Base-by-base conservation (phyloP, 2,329 filamentous ascomycete genomes). In the Microsporum ferrugineum region DNA sequence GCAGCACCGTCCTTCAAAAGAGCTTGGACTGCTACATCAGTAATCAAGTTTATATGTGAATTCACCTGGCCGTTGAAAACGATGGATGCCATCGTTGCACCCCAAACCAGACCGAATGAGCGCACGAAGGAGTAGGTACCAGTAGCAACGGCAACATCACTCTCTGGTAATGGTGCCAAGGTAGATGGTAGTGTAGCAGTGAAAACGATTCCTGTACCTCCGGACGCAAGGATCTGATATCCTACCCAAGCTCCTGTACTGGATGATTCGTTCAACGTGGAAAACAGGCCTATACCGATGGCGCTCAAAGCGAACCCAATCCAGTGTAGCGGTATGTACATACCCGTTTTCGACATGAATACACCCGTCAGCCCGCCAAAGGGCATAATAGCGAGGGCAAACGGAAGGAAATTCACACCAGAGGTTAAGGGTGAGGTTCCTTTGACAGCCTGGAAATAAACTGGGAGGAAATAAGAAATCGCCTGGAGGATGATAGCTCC, bases 131-230 rank as follows among this genome's bases (percentile, higher is more conserved):
- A 61, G 65, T 68, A 74, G 1, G 66, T 67, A 0, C 66, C 65
- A 1, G 70, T 71, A 2, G 66, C 66, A 2, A 62, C 57, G 0
- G 68, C 72, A 1, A 68, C 63, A 17, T 73, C 70, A 0, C 63
- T 57, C n/a, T 72, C 69, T 0, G 68, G 59, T 0, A 74, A 60
- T 0, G 43, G 53, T 0, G 77, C 78, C 65, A 77, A 73, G 14
- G 78, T 70, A 0, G 79, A 76, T 0, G 79, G 76, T 1, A 79
- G 72, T 4, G 77, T 68, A 0, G 72, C 70, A 1, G 74, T 69
- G 23, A 80, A 68, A 3, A 77, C 62, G 1, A 80, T 63, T 0
- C 80, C 80, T 2, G 71, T 63, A 0, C 79, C 80, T 5, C 73
- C 53, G 0, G 74, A 73, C 0, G 67, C 67, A 43, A 79, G 23